Conservation (phyloP, 495 filamentous ascomycete genomes). For the Penicillium fimorum region DNA sequence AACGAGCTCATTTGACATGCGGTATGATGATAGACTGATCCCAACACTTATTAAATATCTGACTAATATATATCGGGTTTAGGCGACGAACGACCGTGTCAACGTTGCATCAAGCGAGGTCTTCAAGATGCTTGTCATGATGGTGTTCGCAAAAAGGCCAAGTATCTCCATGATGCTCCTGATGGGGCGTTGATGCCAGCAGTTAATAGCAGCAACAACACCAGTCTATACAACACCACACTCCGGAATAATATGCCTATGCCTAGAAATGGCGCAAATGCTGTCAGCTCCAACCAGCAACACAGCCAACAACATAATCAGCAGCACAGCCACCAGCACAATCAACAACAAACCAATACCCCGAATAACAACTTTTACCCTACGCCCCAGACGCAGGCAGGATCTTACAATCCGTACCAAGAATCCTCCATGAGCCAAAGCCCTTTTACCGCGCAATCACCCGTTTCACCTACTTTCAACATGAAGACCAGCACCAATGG, state of each 20-base stretch:
- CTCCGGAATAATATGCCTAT: slow-evolving; percentile 32
- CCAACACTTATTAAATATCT: not conserved
- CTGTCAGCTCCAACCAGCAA: slow-evolving; percentile 16
- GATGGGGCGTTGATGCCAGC: slow-evolving; percentile 69
- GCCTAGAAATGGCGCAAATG: slow-evolving; percentile 34
- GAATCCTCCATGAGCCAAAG: slow-evolving; percentile 41
- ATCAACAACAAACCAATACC: slow-evolving; percentile 26
- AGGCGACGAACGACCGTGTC: slow-evolving; percentile 88
- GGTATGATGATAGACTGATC: slow-evolving; percentile 58
- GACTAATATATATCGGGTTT: slow-evolving; percentile 20
- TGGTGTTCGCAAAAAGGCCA: slow-evolving; percentile 96
- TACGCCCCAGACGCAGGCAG: slow-evolving; percentile 35
- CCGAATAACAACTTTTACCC: slow-evolving; percentile 33
- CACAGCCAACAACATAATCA: not conserved
- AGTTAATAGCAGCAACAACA: slow-evolving; percentile 24
- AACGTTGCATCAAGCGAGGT: slow-evolving; percentile 89
- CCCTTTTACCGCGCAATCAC: slow-evolving; percentile 64
- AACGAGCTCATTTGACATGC: slow-evolving; percentile 95
- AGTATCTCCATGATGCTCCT: slow-evolving; percentile 96
- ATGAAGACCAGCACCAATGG: slow-evolving; percentile 39
- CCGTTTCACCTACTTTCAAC: slow-evolving; percentile 67
- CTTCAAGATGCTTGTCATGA: slow-evolving; percentile 90
- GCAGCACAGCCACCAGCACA: slow-evolving; percentile 7
- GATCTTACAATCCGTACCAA: slow-evolving; percentile 43
- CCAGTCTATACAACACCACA: slow-evolving; percentile 39